Evolutionary conservation across 306 rosid genomes (phyloP).

Genomic region (Rosa rugosa): DNA sequence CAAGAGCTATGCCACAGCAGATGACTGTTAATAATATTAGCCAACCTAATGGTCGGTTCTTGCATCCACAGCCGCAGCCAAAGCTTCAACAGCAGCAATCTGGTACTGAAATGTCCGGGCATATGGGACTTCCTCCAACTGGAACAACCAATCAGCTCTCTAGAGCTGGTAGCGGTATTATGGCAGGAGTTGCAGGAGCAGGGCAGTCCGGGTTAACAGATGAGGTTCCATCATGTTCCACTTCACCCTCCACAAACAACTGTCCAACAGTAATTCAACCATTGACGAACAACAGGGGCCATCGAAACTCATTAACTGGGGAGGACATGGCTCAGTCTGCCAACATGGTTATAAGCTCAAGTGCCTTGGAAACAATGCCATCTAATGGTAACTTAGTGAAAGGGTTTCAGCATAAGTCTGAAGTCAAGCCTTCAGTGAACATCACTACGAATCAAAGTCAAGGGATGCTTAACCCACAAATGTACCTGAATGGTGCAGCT

Average conservation of each 20-base stretch:
- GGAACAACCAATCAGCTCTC: conserved; percentile 51
- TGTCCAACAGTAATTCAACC: conserved; percentile 55
- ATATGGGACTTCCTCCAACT: conserved; percentile 42
- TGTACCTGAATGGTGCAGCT: conserved; percentile 47
- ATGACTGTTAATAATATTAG: conserved; percentile 42
- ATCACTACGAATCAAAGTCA: conserved; percentile 66
- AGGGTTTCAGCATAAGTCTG: conserved; percentile 62
- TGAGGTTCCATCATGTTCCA: conserved; percentile 88
- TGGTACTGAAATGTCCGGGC: conserved; percentile 55
- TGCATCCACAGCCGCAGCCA: conserved; percentile 56
- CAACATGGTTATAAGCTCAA: conserved; percentile 53
- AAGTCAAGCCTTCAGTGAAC: conserved; percentile 70
- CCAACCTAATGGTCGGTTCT: conserved; percentile 45
- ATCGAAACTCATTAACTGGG: conserved; percentile 43
- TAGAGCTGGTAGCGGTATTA: conserved; percentile 44
- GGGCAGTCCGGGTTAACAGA: conserved; percentile 83
- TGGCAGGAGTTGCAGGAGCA: conserved; percentile 52
- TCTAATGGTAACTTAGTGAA: conserved; percentile 54
- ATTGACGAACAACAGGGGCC: conserved; percentile 43
- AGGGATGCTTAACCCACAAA: conserved; percentile 55
- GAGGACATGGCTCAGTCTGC: conserved; percentile 87
- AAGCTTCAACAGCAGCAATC: conserved; percentile 72
- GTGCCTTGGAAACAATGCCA: conserved; percentile 56
- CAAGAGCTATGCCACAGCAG: conserved; percentile 51
- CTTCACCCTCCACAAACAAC: conserved; percentile 92